Evolutionary conservation across 495 filamentous ascomycete species (phyloP).

Genomic region (Pyrenula massariospora): DNA sequence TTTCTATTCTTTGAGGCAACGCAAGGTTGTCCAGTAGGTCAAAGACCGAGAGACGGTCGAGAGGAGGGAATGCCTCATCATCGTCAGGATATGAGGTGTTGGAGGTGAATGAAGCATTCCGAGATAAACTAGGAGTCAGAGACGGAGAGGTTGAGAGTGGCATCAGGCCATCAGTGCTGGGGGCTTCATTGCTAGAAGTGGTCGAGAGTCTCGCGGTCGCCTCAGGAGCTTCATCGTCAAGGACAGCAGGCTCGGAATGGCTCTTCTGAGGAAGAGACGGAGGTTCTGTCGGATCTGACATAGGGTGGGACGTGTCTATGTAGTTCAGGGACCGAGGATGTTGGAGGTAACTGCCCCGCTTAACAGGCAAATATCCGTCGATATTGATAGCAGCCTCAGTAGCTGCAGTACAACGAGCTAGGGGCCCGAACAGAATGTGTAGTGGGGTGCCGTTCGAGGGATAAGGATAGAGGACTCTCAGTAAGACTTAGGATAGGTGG

Average conservation of each 20-base stretch:
- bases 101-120: conserved; percentile 62
- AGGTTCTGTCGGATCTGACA: conserved; percentile 12
- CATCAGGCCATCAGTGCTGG: conserved; percentile 6
- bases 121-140: conserved; percentile 47
- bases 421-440: not conserved
- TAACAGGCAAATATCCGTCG: too few relatives aligned
- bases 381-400: not conserved
- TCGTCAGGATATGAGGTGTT: conserved; percentile 77
- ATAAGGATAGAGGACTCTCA: not conserved
- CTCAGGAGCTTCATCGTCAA: conserved; percentile 7
- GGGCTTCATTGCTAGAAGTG: conserved; percentile 8
- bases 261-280: conserved; percentile 6
- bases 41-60: conserved; percentile 86
- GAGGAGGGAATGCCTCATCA: conserved; percentile 74
- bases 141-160: conserved; percentile 25
- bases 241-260: conserved; percentile 14
- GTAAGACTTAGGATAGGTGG: conserved; percentile 1
- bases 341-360: too few relatives aligned
- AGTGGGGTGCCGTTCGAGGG: not conserved
- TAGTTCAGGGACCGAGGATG: conserved; percentile 6
- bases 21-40: conserved; percentile 92
- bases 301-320: conserved; percentile 8
- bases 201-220: conserved; percentile 10
- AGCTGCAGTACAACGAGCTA: not conserved
- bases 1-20: conserved; percentile 77